Percentiles rank a stretch among this genome's conserved stretches.
Evolutionary conservation across 805 yeast genomes (phyloP).

Genomic region (Peterozyma xylosa): DNA sequence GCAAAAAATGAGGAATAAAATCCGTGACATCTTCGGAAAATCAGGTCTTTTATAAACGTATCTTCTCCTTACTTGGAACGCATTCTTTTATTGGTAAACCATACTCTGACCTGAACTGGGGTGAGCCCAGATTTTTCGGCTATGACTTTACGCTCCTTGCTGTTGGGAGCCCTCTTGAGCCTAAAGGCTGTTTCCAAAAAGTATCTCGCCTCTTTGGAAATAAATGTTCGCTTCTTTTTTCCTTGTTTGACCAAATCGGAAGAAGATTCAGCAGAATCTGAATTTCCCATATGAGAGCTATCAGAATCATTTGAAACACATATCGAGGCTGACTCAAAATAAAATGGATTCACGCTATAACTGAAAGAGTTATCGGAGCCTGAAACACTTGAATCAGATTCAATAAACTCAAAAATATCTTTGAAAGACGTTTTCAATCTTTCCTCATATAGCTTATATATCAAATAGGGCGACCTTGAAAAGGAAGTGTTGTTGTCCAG

Average conservation of each 20-base stretch:
- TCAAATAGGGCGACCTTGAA: background rate
- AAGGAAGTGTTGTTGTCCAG: background rate
- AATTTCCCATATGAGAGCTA: background rate
- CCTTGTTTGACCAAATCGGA: background rate
- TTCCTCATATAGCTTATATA: background rate
- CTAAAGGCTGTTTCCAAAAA: conserved; percentile 16
- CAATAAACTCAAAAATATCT: background rate
- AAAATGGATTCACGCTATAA: background rate
- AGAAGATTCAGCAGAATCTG: background rate
- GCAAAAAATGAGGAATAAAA: no score
- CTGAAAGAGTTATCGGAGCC: background rate
- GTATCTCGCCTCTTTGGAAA: conserved; percentile 7
- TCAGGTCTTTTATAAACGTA: no score
- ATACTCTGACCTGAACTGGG: conserved; percentile 23
- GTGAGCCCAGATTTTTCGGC: conserved; percentile 21
- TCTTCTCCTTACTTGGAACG: conserved; percentile 11
- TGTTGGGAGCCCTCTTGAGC: conserved; percentile 18
- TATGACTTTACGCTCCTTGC: conserved; percentile 19
- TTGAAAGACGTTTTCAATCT: background rate
- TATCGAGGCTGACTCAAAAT: background rate
- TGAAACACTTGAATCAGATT: background rate
- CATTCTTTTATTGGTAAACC: conserved; percentile 27
- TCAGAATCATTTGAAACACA: background rate
- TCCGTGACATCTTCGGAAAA: no score
- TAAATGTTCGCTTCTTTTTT: conserved; percentile 6